Base-by-base conservation (phyloP, 352 stramenopile genomes). In the Globisporangium echinulatum region DNA sequence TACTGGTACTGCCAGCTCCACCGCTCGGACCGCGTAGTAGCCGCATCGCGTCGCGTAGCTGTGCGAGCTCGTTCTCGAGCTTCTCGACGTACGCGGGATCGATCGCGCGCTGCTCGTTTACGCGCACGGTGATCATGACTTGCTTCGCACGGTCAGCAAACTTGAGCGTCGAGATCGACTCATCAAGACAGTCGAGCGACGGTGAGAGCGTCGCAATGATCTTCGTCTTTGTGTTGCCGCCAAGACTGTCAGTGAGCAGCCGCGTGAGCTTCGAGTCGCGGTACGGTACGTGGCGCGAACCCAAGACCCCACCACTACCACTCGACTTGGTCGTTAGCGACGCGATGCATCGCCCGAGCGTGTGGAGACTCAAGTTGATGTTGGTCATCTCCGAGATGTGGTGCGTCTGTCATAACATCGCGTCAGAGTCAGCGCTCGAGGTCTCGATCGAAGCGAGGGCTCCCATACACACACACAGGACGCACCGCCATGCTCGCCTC, bases 351-450 rank as follows among this genome's bases (percentile, higher is more conserved):
- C 88, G 70, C 7, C 92, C 93, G 3, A 98, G 73, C 13, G 87
- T 97, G 63, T 96, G 88, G 13, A 98, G 77, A 69, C 84, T 96
- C 44, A 96, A 60, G 67, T 98, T 98, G 64, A 98, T 98, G 61
- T 94, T 97, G 14, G 87, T 98, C 88, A 98, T 96, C 65, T 98
- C 92, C 11, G 78, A 91, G 47, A 97, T 86, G 61, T 96, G 89
- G 56, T 85, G 71, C 7, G 88, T 72, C 69, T 84, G 51, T 17
- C 4, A 0, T 7, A 7, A 33, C 50, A 47, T 17, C 14, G 9
- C 11, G 51, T 14, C 15, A 19, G 25, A 54, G 49, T 10, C 36
- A 10, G 11, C 1, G 8, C 4, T 4, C 25, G 10, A 11, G 17
- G 19, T 11, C 49, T 3, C 9, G 4, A 48, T 11, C 14, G 5